Base-by-base conservation (phyloP, 2,329 filamentous ascomycete genomes). In the Diaporthe ilicicola region DNA sequence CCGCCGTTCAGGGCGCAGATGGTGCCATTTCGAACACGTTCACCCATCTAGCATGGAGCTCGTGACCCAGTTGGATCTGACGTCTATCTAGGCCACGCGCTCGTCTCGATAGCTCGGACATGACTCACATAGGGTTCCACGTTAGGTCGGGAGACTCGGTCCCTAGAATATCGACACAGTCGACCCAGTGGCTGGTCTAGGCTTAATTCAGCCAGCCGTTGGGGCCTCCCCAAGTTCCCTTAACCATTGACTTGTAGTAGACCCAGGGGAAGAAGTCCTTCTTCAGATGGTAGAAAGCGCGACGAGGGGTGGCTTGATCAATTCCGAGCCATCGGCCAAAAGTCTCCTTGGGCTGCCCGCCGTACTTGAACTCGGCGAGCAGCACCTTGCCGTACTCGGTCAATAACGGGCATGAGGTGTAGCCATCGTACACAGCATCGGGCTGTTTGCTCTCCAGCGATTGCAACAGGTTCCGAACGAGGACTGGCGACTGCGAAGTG, bases 281-380 rank as follows among this genome's bases (percentile, higher is more conserved):
- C 77, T 85, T 85, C 39, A 85, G 71, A 72, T 83, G 78, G 69
- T 84, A 85, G 73, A 81, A 85, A 2, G 77, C 72, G 29, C 79
- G 75, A 1, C 76, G 76, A 0, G 83, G 83, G 19, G 75, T 75
- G 46, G 79, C 80, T 76, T 85, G 83, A 71, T 81, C 78, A 9
- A 79, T 70, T 34, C 77, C 77, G 13, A 78, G 42, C 39, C 54
- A 68, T 54, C 29, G 74, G 50, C 69, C 78, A 71, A 85, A 85
- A 0, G 83, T 84, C 80, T 85, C 83, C 74, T 83, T 80, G 13
- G 83, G 83, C 61, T 82, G 79, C 29, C 82, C 83, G 34, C 81
- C 83, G 66, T 85, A 85, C 78, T 83, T 84, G 78, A 85, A 85
- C 78, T 85, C 83, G 73, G 81, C 82, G 61, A 85, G 81, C 79